Conservation (phyloP, 805 yeast genomes). For the Lachancea mirantina region DNA sequence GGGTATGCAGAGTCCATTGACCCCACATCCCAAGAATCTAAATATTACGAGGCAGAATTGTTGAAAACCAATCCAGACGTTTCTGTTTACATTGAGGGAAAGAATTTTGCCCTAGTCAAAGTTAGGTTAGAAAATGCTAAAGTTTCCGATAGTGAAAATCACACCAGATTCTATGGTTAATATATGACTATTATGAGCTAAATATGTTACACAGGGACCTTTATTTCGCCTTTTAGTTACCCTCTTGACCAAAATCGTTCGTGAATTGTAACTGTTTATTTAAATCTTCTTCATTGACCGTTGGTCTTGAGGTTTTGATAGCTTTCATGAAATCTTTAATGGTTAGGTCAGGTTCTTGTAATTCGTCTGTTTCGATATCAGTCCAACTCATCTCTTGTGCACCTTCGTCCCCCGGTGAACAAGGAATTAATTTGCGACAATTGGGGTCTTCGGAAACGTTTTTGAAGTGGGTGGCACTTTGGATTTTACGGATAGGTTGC, state of each 20-base stretch:
- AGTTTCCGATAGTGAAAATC: slow-evolving; percentile 72
- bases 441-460: slow-evolving; percentile 38
- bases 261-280: slow-evolving; percentile 82
- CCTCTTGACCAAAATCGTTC: slow-evolving; percentile 94
- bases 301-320: slow-evolving; percentile 84
- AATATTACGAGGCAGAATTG: slow-evolving; percentile 55
- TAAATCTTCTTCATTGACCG: slow-evolving; percentile 83
- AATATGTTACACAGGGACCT: slow-evolving; percentile 1
- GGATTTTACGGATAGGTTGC: slow-evolving; percentile 96
- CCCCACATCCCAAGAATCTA: slow-evolving; percentile 41
- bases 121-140: slow-evolving; percentile 61
- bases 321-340: slow-evolving; percentile 92
- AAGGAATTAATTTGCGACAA: slow-evolving; percentile 61
- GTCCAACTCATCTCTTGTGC: slow-evolving; percentile 92
- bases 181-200: neutral
- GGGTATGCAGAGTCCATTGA: slow-evolving; percentile 60
- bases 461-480: slow-evolving; percentile 92
- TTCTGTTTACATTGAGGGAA: slow-evolving; percentile 55
- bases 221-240: slow-evolving; percentile 43
- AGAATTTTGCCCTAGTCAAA: slow-evolving; percentile 57
- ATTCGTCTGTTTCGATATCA: slow-evolving; percentile 81
- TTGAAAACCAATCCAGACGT: slow-evolving; percentile 63
- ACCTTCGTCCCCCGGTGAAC: slow-evolving; percentile 91
- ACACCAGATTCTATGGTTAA: slow-evolving; percentile 33
- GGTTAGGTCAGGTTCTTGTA: slow-evolving; percentile 82